phyloP scores from a whole-genome alignment of 177 flowering plant species.

The Telopea speciosissima region DNA sequence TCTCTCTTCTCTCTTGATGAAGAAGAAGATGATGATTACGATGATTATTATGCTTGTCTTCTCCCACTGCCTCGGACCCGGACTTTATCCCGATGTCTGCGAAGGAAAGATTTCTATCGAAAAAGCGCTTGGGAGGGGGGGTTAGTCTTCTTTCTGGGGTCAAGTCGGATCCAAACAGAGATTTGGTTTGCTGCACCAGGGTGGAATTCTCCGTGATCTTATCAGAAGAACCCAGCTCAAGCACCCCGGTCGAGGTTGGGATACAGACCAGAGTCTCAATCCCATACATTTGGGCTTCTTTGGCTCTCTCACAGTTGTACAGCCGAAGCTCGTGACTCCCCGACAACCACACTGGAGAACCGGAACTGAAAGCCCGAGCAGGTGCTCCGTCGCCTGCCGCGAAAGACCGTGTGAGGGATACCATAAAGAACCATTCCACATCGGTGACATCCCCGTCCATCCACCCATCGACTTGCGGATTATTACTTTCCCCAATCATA shows the following conservation, averaged over 20 bases:
- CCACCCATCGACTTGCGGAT: slow-evolving; percentile 16
- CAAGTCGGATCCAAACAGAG: slow-evolving; percentile 40
- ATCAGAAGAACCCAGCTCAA: slow-evolving; percentile 68
- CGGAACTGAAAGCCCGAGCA: slow-evolving; percentile 27
- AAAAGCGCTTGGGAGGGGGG: slow-evolving; percentile 9
- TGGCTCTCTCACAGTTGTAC: slow-evolving; percentile 35
- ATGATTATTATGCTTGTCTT: too few species aligned
- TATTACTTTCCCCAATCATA: slow-evolving; percentile 10
- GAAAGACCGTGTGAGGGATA: slow-evolving; percentile 29
- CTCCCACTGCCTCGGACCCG: background rate
- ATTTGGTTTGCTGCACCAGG: slow-evolving; percentile 40
- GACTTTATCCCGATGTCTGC: slow-evolving; percentile 31
- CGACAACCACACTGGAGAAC: slow-evolving; percentile 29
- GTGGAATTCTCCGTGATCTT: slow-evolving; percentile 43
- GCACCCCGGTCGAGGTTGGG: slow-evolving; percentile 48
- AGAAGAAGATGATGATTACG: too few species aligned
- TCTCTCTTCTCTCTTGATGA: too few species aligned
- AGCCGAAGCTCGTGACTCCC: slow-evolving; percentile 21
- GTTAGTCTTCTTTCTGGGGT: slow-evolving; percentile 5
- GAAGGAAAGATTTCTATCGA: slow-evolving; percentile 24
- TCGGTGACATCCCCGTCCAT: slow-evolving; percentile 37
- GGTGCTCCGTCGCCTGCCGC: slow-evolving; percentile 24
- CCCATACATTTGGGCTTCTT: slow-evolving; percentile 50
- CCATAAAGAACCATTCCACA: slow-evolving; percentile 44
- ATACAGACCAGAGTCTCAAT: slow-evolving; percentile 57